A percentile compares a stretch with the other conserved stretches of the same genome.
Conservation (phyloP, 331 rosid species). For the Malus hybrid region DNA sequence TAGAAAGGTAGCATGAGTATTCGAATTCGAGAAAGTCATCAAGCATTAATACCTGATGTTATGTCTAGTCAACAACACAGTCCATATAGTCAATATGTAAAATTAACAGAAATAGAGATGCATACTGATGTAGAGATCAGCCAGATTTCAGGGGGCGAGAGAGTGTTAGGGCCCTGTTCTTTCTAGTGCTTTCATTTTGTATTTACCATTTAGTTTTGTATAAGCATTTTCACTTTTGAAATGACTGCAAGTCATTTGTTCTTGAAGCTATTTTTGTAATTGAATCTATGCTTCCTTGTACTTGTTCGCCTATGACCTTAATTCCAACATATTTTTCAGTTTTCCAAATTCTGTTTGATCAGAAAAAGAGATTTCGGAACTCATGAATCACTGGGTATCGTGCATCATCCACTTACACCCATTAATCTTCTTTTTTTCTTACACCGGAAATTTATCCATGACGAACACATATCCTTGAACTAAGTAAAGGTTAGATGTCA, state of each 20-base stretch:
- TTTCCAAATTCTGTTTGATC: no score
- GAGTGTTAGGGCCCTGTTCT: slow-evolving; percentile 25
- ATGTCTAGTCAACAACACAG: slow-evolving; percentile 21
- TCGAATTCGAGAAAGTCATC: slow-evolving; percentile 17
- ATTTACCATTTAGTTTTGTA: slow-evolving; percentile 18
- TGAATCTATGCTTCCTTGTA: neutral
- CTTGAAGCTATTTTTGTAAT: neutral
- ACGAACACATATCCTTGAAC: neutral
- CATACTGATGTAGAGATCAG: slow-evolving; percentile 26
- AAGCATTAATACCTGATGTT: slow-evolving; percentile 23
- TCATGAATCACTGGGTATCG: no score
- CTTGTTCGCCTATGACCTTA: neutral
- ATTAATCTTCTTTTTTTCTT: no score
- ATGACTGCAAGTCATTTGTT: neutral
- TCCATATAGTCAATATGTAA: slow-evolving; percentile 18
- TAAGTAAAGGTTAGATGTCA: neutral
- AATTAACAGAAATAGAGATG: slow-evolving; percentile 24
- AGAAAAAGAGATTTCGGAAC: no score
- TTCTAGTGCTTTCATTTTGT: slow-evolving; percentile 22
- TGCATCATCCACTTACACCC: neutral
- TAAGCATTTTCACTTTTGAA: neutral
- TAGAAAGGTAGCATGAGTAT: neutral
- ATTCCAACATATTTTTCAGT: no score
- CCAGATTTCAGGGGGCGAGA: slow-evolving; percentile 30
- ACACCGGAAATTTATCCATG: no score